Evolutionary conservation across 169 alveolate species (phyloP).

Genomic region (Neospora caninum): DNA sequence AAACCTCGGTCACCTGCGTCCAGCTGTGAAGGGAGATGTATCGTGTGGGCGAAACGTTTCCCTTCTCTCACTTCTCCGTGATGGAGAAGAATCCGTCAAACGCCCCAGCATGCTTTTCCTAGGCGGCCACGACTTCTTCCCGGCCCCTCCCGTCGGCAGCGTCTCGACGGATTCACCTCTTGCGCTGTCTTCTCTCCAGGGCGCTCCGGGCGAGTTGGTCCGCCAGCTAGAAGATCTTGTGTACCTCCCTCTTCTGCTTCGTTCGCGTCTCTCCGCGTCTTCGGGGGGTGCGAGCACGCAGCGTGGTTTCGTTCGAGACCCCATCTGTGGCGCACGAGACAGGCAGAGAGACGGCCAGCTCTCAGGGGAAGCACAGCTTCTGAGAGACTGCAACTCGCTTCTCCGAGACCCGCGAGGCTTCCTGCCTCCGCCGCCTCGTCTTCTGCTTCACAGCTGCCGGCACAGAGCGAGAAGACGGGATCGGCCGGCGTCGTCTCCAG

Average conservation of each 20-base stretch:
- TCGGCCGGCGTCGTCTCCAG: background rate
- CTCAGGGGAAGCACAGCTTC: background rate
- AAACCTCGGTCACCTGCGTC: background rate
- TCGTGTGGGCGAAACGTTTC: too few relatives aligned
- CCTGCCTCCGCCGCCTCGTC: background rate
- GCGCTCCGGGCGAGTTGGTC: background rate
- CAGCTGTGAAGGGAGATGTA: background rate
- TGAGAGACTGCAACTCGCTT: background rate
- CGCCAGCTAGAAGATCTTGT: conserved; percentile 13
- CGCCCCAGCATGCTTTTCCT: background rate
- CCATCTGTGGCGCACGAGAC: background rate
- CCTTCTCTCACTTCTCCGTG: background rate
- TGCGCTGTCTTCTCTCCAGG: background rate
- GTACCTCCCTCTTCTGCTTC: conserved; percentile 16
- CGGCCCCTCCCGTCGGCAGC: background rate
- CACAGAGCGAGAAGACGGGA: background rate
- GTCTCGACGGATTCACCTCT: background rate
- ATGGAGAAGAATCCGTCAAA: background rate
- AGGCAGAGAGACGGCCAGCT: background rate
- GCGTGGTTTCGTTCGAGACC: background rate
- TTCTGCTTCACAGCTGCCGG: background rate
- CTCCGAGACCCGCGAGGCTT: background rate
- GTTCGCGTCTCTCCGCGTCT: background rate
- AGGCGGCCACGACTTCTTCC: background rate
- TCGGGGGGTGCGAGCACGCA: background rate